Evolutionary conservation across 2,329 filamentous ascomycete species (phyloP), one percentile per base, ranked within the genome.

Genomic region (Neonectria magnoliae): DNA sequence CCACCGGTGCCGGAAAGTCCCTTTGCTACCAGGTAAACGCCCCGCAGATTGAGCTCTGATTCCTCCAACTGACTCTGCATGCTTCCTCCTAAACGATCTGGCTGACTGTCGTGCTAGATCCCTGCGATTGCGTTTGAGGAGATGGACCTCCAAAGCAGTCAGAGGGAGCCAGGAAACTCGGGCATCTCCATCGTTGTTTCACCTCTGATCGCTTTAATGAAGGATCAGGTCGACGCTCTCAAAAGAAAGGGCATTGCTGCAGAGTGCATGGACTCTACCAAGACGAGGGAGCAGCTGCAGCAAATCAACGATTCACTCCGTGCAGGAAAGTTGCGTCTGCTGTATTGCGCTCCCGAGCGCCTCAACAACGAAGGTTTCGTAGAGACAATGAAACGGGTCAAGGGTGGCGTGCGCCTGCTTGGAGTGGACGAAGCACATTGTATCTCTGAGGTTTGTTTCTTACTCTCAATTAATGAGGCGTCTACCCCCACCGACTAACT

Each of bases 331-430:
- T 71, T 89, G 8, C 83, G 85, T 4, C 71, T 90, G 2, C 75
- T 90, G 4, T 89, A 88, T 65, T 88, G 86, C 57, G 85, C 87
- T 0, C 87, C 87, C 0, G 87, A 90, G 73, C 80, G 86, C 7
- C 78, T 90, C 11, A 89, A 88, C 70, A 89, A 89, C 60, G 87
- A 89, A 69, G 83, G 82, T 0, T 89, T 90, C 53, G 81, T 89
- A 6, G 81, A 84, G 51, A 84, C 78, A 16, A 86, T 89, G 75
- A 86, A 84, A 47, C 75, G 81, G 13, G 82, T 88, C 0, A 81
- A 81, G 1, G 87, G 86, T 2, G 86, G 86, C 7, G 80, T 89
- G 1, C 82, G 88, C 2, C 75, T 90, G 5, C 75, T 89, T 22
- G 87, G 85, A 1, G 82, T 88, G 0, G 86, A 88, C 42, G 86